Percentiles rank a stretch among this genome's conserved stretches.
These are phyloP conservation scores for Silene noctiflora DNA, from an alignment of 179 eudicot species.

Conservation along the genomic window DNA sequence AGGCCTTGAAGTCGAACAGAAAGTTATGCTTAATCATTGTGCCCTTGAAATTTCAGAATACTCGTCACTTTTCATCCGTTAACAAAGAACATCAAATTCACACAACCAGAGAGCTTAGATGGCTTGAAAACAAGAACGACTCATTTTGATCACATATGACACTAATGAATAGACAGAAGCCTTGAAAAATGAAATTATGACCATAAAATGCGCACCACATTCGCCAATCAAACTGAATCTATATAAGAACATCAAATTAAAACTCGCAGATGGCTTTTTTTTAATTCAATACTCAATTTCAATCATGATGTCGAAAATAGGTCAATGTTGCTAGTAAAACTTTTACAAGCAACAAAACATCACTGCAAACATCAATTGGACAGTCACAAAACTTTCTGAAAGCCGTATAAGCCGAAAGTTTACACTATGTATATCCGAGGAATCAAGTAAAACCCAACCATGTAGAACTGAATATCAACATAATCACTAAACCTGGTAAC, in stretches of 20 bases:
- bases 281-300: not conserved
- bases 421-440: not conserved
- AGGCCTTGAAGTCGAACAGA: no score
- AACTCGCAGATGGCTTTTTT: not conserved
- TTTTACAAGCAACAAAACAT: not conserved
- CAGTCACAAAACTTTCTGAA: not conserved
- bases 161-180: not conserved
- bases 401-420: not conserved
- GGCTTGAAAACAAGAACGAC: not conserved
- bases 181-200: not conserved
- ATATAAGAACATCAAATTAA: not conserved
- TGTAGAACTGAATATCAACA: not conserved
- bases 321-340: slow-evolving; percentile 1
- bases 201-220: not conserved
- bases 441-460: not conserved
- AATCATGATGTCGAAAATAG: not conserved
- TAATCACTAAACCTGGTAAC: not conserved
- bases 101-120: not conserved
- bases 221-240: not conserved
- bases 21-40: not conserved
- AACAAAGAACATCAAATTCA: not conserved
- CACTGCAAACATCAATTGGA: slow-evolving; percentile 1
- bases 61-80: not conserved
- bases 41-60: not conserved
- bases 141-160: not conserved